A percentile compares a stretch with the other conserved stretches of the same genome.
phyloP scores from a whole-genome alignment of 495 filamentous ascomycete genomes.

The Aspergillus heteromorphus region DNA sequence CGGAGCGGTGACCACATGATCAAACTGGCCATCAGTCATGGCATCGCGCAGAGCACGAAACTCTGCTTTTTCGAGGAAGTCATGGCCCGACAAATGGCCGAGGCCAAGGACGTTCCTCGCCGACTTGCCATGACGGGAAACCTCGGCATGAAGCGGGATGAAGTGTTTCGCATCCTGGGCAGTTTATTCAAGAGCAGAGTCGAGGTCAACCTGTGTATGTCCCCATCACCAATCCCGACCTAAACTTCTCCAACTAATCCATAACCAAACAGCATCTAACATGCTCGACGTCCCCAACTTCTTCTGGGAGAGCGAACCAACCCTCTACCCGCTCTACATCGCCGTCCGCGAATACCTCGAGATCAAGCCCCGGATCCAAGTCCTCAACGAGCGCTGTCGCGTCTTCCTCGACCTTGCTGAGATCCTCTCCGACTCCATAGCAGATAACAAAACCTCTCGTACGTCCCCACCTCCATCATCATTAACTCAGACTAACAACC shows the following conservation, averaged over 20 bases:
- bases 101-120: conserved; percentile 87
- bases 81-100: conserved; percentile 89
- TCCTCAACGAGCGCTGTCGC: conserved; percentile 91
- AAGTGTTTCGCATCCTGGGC: conserved; percentile 88
- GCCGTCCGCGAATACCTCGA: conserved; percentile 97
- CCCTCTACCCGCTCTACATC: conserved; percentile 86
- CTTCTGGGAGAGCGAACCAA: conserved; percentile 97
- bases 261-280: conserved; percentile 66
- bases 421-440: conserved; percentile 86
- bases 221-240: background rate
- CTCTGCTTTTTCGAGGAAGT: conserved; percentile 94
- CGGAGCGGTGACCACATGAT: conserved; percentile 97
- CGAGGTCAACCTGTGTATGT: conserved; percentile 94
- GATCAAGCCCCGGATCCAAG: conserved; percentile 88
- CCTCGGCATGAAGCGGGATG: conserved; percentile 85
- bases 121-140: conserved; percentile 82
- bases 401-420: conserved; percentile 97
- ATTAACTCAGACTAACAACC: background rate
- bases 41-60: conserved; percentile 96
- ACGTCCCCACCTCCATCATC: conserved; percentile 12
- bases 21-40: conserved; percentile 93
- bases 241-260: background rate
- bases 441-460: conserved; percentile 87
- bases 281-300: conserved; percentile 97
- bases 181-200: conserved; percentile 88